Percentiles rank a stretch among this genome's conserved stretches.
phyloP scores from a whole-genome alignment of 2,329 filamentous ascomycete genomes.

The Alternaria alternata region DNA sequence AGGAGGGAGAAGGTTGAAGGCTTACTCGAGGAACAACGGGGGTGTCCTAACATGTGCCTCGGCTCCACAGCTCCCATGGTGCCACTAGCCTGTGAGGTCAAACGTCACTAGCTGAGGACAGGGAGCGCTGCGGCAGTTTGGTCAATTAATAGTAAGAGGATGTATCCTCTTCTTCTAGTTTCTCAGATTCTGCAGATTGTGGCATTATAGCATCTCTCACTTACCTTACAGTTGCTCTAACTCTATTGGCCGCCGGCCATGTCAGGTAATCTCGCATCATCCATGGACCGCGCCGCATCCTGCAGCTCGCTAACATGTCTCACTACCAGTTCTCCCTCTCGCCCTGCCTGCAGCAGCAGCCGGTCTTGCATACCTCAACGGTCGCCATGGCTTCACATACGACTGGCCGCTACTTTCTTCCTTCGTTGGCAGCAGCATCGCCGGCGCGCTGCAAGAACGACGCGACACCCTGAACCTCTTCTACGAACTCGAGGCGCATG shows the following conservation, averaged over 20 bases:
- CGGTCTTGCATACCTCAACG: slow-evolving; percentile 69
- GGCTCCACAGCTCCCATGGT: slow-evolving; percentile 15
- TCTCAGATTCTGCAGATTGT: neutral
- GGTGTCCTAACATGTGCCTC: slow-evolving; percentile 13
- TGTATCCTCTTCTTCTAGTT: neutral
- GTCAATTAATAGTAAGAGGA: neutral
- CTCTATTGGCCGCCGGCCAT: neutral
- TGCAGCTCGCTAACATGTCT: slow-evolving; percentile 2
- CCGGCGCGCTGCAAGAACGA: slow-evolving; percentile 59
- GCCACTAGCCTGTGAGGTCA: slow-evolving; percentile 7
- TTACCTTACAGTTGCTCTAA: neutral
- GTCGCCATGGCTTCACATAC: slow-evolving; percentile 69
- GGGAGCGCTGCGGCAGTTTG: neutral
- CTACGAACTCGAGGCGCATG: slow-evolving; percentile 46
- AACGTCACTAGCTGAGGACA: slow-evolving; percentile 11
- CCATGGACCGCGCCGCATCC: neutral
- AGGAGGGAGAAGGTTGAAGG: neutral
- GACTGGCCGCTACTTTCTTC: slow-evolving; percentile 68
- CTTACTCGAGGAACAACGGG: slow-evolving; percentile 2
- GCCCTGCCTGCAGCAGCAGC: slow-evolving; percentile 48
- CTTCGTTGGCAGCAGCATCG: slow-evolving; percentile 58
- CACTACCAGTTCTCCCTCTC: slow-evolving; percentile 34
- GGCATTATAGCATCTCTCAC: neutral
- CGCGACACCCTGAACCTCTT: slow-evolving; percentile 68
- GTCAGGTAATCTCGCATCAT: slow-evolving; percentile 11